These are phyloP conservation scores for Penicillium argentinense DNA, from an alignment of 495 filamentous ascomycete species.

Conservation along the genomic window DNA sequence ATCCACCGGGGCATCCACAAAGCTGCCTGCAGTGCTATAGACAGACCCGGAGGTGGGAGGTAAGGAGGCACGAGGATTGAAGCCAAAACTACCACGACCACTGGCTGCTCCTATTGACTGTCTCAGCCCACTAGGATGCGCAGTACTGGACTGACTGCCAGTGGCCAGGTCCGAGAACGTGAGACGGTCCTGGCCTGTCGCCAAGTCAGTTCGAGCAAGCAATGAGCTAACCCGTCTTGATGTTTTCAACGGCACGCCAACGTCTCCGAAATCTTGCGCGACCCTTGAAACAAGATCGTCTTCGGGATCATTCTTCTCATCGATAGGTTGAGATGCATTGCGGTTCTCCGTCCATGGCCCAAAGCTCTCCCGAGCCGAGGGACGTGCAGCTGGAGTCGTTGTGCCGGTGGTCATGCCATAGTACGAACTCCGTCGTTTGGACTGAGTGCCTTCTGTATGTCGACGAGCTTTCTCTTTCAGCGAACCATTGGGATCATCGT, in stretches of 20 bases:
- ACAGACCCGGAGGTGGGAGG: constrained; percentile 43
- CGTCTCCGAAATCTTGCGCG: constrained; percentile 72
- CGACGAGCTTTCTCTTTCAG: constrained; percentile 46
- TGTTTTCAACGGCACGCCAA: constrained; percentile 65
- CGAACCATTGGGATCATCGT: constrained; percentile 54
- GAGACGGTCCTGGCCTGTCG: constrained; percentile 69
- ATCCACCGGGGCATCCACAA: constrained; percentile 68
- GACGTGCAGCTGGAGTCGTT: constrained; percentile 68
- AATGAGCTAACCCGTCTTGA: constrained; percentile 90
- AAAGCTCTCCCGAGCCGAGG: constrained; percentile 56
- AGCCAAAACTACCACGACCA: constrained; percentile 59
- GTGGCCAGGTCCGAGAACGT: constrained; percentile 69
- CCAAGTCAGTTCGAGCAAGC: constrained; percentile 86
- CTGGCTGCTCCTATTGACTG: constrained; percentile 75
- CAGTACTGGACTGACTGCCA: constrained; percentile 46
- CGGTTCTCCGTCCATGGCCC: constrained; percentile 42
- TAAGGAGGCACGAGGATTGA: constrained; percentile 42
- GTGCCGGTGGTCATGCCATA: constrained; percentile 76
- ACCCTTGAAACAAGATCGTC: constrained; percentile 70
- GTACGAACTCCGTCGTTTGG: constrained; percentile 81
- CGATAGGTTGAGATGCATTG: constrained; percentile 32
- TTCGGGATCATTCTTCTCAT: constrained; percentile 41
- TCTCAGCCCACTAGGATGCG: constrained; percentile 54
- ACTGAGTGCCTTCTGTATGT: constrained; percentile 55
- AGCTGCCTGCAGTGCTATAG: constrained; percentile 50